Evolutionary conservation across 2,329 filamentous ascomycete genomes (phyloP).

Genomic region (Drechslerella coelobrocha): DNA sequence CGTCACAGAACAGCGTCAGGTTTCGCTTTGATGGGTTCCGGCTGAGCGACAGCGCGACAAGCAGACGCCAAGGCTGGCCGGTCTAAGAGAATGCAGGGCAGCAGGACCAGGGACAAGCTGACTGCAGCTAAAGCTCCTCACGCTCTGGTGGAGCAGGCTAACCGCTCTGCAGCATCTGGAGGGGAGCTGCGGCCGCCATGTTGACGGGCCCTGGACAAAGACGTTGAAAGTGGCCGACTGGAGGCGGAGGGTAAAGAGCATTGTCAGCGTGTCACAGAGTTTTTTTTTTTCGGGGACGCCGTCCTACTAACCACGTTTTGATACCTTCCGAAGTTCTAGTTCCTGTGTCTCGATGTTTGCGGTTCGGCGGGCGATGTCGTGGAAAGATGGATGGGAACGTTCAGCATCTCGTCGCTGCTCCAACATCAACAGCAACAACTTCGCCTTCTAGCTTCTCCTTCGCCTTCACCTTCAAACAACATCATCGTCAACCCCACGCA

Average conservation of each 20-base stretch:
- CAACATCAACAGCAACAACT: conserved; percentile 9
- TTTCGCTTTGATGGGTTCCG: conserved; percentile 36
- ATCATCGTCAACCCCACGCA: background rate
- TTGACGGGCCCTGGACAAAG: background rate
- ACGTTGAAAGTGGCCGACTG: background rate
- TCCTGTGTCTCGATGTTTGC: background rate
- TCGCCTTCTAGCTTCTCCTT: background rate
- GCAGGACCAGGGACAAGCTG: background rate
- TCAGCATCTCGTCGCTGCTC: background rate
- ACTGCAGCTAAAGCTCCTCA: too few relatives aligned
- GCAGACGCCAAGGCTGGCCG: background rate
- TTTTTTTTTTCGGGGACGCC: conserved; percentile 2
- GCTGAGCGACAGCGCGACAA: conserved; percentile 14
- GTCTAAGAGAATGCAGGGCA: background rate
- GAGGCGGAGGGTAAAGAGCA: background rate
- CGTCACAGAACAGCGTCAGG: background rate
- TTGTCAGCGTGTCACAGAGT: conserved; percentile 14
- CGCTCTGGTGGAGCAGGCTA: too few relatives aligned
- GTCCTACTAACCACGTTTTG: conserved; percentile 46
- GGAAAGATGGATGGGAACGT: background rate
- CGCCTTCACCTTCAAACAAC: background rate
- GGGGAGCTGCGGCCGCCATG: too few relatives aligned
- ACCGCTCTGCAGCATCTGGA: too few relatives aligned
- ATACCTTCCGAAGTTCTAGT: background rate
- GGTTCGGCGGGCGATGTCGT: background rate